Conservation (phyloP, 768 basidiomycete genomes). For the Holtermanniella nyarrowii region DNA sequence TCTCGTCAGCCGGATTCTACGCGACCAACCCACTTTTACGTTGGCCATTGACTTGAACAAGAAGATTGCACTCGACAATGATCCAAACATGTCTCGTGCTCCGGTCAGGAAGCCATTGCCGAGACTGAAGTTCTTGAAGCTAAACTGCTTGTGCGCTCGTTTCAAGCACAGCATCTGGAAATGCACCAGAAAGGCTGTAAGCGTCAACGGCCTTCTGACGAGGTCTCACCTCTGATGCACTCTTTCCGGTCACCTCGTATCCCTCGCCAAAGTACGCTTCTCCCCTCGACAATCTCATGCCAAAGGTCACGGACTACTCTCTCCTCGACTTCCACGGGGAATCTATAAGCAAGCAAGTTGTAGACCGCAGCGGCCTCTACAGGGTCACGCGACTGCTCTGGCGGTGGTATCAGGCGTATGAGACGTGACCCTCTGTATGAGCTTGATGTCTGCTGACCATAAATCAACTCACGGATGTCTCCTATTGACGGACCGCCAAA, state of each 20-base stretch:
- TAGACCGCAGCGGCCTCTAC: constrained; percentile 50
- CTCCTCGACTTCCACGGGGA: constrained; percentile 60
- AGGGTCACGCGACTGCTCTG: constrained; percentile 47
- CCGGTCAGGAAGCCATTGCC: constrained; percentile 89
- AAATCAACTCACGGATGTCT: constrained; percentile 27
- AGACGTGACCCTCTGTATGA: constrained; percentile 54
- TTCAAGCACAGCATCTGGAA: constrained; percentile 81
- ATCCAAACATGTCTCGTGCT: constrained; percentile 80
- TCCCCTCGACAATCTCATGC: constrained; percentile 84
- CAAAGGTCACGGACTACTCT: constrained; percentile 76
- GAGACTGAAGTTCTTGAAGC: constrained; percentile 74
- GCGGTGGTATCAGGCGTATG: constrained; percentile 70
- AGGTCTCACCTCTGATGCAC: constrained; percentile 62
- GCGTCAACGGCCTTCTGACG: not conserved
- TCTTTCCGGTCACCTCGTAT: constrained; percentile 86
- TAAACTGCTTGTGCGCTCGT: constrained; percentile 86
- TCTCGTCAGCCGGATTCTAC: constrained; percentile 7
- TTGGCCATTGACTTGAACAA: constrained; percentile 83
- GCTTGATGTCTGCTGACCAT: constrained; percentile 53
- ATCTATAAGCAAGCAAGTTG: constrained; percentile 64
- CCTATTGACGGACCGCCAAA: constrained; percentile 46
- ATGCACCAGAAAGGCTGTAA: constrained; percentile 75
- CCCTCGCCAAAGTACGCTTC: constrained; percentile 65
- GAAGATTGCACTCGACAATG: constrained; percentile 86
- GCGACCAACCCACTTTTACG: constrained; percentile 48